Conservation (phyloP, 1,139 yeast genomes). For the Nakaseomyces delphensis region DNA sequence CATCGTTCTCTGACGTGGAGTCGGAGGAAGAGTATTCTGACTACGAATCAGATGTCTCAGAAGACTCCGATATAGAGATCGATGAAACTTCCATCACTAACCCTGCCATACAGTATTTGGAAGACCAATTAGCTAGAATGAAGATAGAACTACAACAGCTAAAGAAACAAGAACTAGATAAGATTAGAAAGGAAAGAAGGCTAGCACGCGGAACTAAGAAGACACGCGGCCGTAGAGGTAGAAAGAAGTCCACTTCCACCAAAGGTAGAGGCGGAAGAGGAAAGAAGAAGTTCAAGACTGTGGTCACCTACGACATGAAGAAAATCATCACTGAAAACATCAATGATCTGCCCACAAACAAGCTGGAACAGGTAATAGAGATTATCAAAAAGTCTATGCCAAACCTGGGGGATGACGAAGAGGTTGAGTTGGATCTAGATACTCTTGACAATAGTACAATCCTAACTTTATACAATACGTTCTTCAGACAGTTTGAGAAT, state of each 20-base stretch:
- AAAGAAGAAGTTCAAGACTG: constrained; percentile 33
- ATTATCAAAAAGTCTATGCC: constrained; percentile 84
- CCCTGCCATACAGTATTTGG: constrained; percentile 84
- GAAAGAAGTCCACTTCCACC: constrained; percentile 12
- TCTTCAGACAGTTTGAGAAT: constrained; percentile 33
- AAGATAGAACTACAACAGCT: constrained; percentile 72
- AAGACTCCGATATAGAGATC: constrained; percentile 52
- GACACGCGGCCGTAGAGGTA: constrained; percentile 12
- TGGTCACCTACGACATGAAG: constrained; percentile 91
- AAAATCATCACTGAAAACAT: constrained; percentile 85
- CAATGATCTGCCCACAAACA: constrained; percentile 64
- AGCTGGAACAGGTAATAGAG: constrained; percentile 72
- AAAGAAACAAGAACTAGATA: constrained; percentile 65
- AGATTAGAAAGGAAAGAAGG: constrained; percentile 40
- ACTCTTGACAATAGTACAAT: constrained; percentile 81
- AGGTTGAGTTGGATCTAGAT: constrained; percentile 93
- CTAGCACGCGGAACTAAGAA: constrained; percentile 29
- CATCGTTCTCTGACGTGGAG: constrained; percentile 38
- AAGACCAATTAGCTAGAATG: constrained; percentile 79
- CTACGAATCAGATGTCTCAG: constrained; percentile 33
- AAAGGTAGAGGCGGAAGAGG: constrained; percentile 14
- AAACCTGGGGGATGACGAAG: constrained; percentile 62
- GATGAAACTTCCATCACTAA: constrained; percentile 67
- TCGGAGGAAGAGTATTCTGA: constrained; percentile 23
- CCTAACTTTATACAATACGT: constrained; percentile 61